Base-by-base conservation (phyloP, 768 basidiomycete species). In the Fistulinella prunicolor region DNA sequence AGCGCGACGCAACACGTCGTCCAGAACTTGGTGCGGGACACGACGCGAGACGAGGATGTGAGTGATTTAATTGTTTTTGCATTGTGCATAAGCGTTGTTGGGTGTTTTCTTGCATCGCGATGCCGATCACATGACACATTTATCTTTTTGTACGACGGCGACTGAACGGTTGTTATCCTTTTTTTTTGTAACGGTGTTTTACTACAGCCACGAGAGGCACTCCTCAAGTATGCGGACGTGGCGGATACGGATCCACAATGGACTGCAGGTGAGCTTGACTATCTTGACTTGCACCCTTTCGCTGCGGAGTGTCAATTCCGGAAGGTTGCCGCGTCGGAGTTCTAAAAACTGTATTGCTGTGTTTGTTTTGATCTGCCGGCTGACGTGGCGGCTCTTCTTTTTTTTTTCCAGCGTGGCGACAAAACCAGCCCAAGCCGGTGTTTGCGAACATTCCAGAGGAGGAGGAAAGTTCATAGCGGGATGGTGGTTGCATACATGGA, bases 1-100 rank as follows among this genome's bases (percentile, higher is more conserved):
- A 94, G 92, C 71, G 95, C 95, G 16, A 97, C 93, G 42, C 94
- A 97, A 59, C 94, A 97, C 64, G 81, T 98, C 56, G 94, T 98
- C 43, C 94, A 96, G 70, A 89, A 92, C 63, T 71, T 98, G 66
- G 92, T 98, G 54, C 79, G 89, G 61, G 91, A 95, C 64, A 89
- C 85, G 53, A 88, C 89, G 36, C 73, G 93, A 59, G 91, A 92
- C 72, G 86, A 95, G 70, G 95, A 98, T 71, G 95, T 97, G 74
- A 79, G 94, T 90, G 46, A 58, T 62, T 55, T 57, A 16, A 19
- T 51, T 58, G 40, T 60, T 53, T 54, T 46, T 38, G 53, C 38
- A 28, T 44, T 43, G 29, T 32, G 16, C 32, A 16, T 12, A 28
- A 6, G 26, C 26, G 26, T 6, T 10, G 26, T 28, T 10, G 26